phyloP scores from a whole-genome alignment of 2,329 filamentous ascomycete species.

The Cercospora sp. region DNA sequence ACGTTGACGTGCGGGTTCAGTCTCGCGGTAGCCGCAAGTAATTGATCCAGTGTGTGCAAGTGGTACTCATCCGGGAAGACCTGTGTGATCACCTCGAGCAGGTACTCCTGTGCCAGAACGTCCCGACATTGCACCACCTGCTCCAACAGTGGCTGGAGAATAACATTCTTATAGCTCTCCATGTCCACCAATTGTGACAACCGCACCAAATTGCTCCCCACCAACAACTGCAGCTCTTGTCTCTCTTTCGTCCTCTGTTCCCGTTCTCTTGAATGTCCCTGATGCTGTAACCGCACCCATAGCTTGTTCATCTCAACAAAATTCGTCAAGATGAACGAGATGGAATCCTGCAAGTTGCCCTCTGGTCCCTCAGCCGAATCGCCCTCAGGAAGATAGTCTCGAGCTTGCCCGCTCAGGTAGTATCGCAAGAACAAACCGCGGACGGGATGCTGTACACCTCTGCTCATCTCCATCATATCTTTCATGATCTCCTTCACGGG shows the following conservation, averaged over 20 bases:
- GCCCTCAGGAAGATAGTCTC: constrained; percentile 80
- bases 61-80: constrained; percentile 99
- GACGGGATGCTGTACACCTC: constrained; percentile 94
- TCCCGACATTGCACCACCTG: constrained; percentile 98
- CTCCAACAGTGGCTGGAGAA: constrained; percentile 84
- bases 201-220: constrained; percentile 93
- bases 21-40: constrained; percentile 87
- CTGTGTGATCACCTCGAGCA: constrained; percentile 96
- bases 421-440: constrained; percentile 93
- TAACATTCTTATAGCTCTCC: constrained; percentile 87
- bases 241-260: constrained; percentile 92
- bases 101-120: constrained; percentile 94
- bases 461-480: constrained; percentile 99
- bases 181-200: constrained; percentile 94
- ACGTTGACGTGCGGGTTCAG: constrained; percentile 96
- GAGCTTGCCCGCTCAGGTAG: constrained; percentile 91
- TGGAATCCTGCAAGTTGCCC: constrained; percentile 93
- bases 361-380: constrained; percentile 80
- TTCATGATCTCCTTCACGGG: constrained; percentile 99
- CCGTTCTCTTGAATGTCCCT: constrained; percentile 91
- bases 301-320: constrained; percentile 99
- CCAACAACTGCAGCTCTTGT: constrained; percentile 90
- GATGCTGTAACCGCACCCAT: constrained; percentile 96
- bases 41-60: constrained; percentile 91
- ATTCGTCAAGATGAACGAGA: constrained; percentile 96